Evolutionary conservation across 129 eudicot species (phyloP).

Genomic region (Centella asiatica): DNA sequence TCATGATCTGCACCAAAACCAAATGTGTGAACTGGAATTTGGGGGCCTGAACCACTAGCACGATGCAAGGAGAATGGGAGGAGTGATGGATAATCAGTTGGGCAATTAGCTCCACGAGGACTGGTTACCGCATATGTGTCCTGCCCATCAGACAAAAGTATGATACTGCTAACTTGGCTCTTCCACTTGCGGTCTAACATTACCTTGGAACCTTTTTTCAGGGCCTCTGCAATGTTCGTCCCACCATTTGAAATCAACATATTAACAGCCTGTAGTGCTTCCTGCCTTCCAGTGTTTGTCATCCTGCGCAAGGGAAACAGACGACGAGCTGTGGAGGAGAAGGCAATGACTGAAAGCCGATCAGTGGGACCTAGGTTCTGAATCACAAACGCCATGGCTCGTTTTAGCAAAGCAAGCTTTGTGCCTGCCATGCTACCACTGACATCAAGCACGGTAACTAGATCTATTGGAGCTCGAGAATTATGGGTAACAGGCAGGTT

Average conservation of each 20-base stretch:
- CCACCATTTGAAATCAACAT: slow-evolving; percentile 3
- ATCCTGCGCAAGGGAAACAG: not conserved
- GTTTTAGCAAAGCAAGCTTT: slow-evolving; percentile 5
- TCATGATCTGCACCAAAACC: slow-evolving; percentile 6
- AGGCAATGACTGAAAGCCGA: slow-evolving; percentile 4
- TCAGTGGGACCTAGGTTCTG: slow-evolving; percentile 6
- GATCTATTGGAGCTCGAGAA: slow-evolving; percentile 4
- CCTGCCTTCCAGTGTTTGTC: slow-evolving; percentile 5
- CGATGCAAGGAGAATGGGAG: not conserved
- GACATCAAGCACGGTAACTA: slow-evolving; percentile 1
- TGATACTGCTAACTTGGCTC: not conserved
- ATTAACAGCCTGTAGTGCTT: slow-evolving; percentile 5
- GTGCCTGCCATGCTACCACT: slow-evolving; percentile 12
- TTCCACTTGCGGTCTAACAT: slow-evolving; percentile 4
- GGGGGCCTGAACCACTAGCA: not conserved
- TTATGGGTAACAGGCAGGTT: not conserved
- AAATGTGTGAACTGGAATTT: slow-evolving; percentile 4
- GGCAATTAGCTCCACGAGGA: not conserved
- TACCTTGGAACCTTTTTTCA: slow-evolving; percentile 5
- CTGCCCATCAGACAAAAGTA: slow-evolving; percentile 6
- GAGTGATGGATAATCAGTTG: not conserved
- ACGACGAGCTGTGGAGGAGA: slow-evolving; percentile 8
- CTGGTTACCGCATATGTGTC: not conserved
- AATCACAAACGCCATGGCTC: slow-evolving; percentile 4
- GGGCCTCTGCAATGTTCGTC: slow-evolving; percentile 2